Evolutionary conservation across 1,284 basidiomycete genomes (phyloP).

Genomic region (Moniliophthora roreri): DNA sequence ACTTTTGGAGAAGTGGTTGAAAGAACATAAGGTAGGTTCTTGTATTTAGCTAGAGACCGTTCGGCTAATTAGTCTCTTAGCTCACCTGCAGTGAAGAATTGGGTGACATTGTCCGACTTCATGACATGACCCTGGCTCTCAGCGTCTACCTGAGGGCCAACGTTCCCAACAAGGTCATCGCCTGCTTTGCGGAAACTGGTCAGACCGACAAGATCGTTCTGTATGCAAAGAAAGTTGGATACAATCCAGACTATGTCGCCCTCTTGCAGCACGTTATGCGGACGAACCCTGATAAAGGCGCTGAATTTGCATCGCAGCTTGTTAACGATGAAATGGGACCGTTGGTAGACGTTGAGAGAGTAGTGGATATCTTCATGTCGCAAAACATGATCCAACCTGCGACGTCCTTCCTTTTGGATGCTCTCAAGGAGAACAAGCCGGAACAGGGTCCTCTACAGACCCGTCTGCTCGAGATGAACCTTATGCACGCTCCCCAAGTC

Average conservation of each 20-base stretch:
- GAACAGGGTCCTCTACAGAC: slow-evolving; percentile 98
- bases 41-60: neutral
- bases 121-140: slow-evolving; percentile 98
- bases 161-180: slow-evolving; percentile 97
- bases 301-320: slow-evolving; percentile 95
- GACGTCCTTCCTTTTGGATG: slow-evolving; percentile 97
- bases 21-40: slow-evolving; percentile 89
- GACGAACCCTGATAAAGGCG: slow-evolving; percentile 96
- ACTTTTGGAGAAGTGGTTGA: slow-evolving; percentile 98
- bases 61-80: slow-evolving; percentile 35
- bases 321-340: slow-evolving; percentile 94
- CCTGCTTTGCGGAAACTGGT: slow-evolving; percentile 98
- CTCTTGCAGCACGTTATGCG: slow-evolving; percentile 98
- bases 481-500: slow-evolving; percentile 97
- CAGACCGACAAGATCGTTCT: slow-evolving; percentile 99
- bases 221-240: slow-evolving; percentile 97
- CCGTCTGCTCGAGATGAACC: slow-evolving; percentile 96
- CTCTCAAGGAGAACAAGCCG: slow-evolving; percentile 98
- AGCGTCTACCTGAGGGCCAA: slow-evolving; percentile 98
- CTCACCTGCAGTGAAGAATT: slow-evolving; percentile 99
- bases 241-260: slow-evolving; percentile 91
- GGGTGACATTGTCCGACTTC: slow-evolving; percentile 93
- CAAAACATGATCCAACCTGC: slow-evolving; percentile 99
- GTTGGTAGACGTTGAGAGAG: slow-evolving; percentile 91
- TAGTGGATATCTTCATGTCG: slow-evolving; percentile 98